Evolutionary conservation across 164 flowering plant species (phyloP).

Genomic region (Euptelea pleiosperma): DNA sequence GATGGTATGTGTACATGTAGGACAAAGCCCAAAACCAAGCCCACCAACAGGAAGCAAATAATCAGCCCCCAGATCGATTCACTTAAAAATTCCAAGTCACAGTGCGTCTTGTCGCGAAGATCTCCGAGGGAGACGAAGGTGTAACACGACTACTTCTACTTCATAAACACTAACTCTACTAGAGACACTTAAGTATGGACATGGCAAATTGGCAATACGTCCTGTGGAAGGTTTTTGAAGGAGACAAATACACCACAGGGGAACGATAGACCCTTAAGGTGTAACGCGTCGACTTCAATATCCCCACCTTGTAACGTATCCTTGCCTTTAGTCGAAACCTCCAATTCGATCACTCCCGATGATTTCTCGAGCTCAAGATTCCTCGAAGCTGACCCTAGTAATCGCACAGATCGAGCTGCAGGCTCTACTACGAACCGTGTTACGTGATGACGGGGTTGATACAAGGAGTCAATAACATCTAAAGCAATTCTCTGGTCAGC

Average conservation of each 20-base stretch:
- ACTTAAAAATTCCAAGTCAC: too few relatives aligned
- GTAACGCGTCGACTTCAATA: conserved; percentile 43
- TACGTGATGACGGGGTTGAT: conserved; percentile 43
- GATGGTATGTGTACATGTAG: too few relatives aligned
- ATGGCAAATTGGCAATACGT: conserved; percentile 48
- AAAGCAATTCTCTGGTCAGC: conserved; percentile 47
- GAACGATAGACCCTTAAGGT: conserved; percentile 38
- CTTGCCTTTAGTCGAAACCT: conserved; percentile 44
- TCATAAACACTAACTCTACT: too few relatives aligned
- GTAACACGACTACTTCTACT: too few relatives aligned
- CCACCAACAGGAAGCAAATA: too few relatives aligned
- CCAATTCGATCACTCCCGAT: conserved; percentile 38
- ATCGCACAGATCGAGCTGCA: conserved; percentile 26
- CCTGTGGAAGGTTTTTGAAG: conserved; percentile 35
- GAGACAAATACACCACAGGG: conserved; percentile 29
- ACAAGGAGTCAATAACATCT: conserved; percentile 40
- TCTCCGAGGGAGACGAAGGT: too few relatives aligned
- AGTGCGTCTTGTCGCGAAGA: too few relatives aligned
- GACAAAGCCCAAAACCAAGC: too few relatives aligned
- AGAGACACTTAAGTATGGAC: conserved; percentile 33
- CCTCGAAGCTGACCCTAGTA: conserved; percentile 24
- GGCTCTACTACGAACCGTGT: conserved; percentile 35
- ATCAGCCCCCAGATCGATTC: too few relatives aligned
- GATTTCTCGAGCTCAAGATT: conserved; percentile 36
- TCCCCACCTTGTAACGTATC: conserved; percentile 59